These are phyloP conservation scores for Trichoderma reesei DNA, from an alignment of 495 filamentous ascomycete species.

Conservation along the genomic window DNA sequence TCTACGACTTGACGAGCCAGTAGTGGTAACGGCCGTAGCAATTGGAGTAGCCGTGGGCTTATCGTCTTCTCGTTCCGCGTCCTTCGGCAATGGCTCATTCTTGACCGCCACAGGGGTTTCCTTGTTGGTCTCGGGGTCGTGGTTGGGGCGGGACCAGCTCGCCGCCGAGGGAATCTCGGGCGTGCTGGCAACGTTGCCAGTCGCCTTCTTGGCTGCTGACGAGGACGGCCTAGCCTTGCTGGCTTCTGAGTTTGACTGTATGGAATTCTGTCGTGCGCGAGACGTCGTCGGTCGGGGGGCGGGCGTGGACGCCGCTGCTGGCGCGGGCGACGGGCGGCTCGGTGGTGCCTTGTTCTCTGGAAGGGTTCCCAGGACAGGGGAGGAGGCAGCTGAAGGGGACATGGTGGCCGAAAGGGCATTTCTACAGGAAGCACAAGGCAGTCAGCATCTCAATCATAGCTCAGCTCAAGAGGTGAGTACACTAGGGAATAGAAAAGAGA, in stretches of 20 bases:
- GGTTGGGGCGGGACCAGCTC: conserved; percentile 19
- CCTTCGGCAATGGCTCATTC: conserved; percentile 24
- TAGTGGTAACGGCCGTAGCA: conserved; percentile 17
- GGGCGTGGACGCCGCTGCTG: conserved; percentile 18
- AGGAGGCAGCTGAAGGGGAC: conserved; percentile 63
- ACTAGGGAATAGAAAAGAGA: not conserved
- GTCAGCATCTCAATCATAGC: conserved; percentile 1
- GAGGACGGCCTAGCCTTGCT: conserved; percentile 49
- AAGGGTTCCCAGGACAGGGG: conserved; percentile 58
- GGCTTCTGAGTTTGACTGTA: conserved; percentile 41
- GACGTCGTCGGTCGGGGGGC: conserved; percentile 49
- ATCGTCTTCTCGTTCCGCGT: not conserved
- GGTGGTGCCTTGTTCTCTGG: conserved; percentile 34
- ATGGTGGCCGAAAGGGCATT: conserved; percentile 30
- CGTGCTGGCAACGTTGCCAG: conserved; percentile 23
- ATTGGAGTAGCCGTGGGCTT: conserved; percentile 5
- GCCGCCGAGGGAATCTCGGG: conserved; percentile 24
- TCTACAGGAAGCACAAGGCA: not conserved
- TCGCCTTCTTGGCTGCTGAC: conserved; percentile 45
- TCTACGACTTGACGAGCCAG: conserved; percentile 16
- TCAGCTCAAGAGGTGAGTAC: not conserved
- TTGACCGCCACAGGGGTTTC: conserved; percentile 26
- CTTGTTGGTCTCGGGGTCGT: conserved; percentile 30
- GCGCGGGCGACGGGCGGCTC: conserved; percentile 32
- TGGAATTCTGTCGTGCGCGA: conserved; percentile 59